Base-by-base conservation (phyloP, 768 basidiomycete genomes). In the Pulveroboletus sp. region DNA sequence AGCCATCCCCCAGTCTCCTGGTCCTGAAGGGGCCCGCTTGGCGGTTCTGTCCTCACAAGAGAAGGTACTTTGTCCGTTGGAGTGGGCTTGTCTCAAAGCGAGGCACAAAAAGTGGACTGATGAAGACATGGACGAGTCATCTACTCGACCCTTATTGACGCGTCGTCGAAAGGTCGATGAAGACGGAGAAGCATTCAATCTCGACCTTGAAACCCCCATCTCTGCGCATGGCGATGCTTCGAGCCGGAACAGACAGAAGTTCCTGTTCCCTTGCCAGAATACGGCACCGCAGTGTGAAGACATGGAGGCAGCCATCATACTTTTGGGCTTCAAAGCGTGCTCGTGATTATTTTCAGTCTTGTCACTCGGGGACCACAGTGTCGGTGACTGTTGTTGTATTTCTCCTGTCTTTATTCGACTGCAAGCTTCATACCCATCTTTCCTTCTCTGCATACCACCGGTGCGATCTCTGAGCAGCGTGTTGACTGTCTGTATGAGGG, bases 31-130 rank as follows among this genome's bases (percentile, higher is more conserved):
- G 38, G 53, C 56, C 30, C 65, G 64, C 41, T 38, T 66, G n/a
- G 51, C 54, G 4, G 57, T 44, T 24, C 53, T 69, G 11, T 48
- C 66, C 8, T 62, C 60, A 36, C 70, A 72, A 10, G 48, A 66
- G 31, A 75, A 76, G 57, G 69, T 69, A 17, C 72, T 76, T 21
- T 75, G 74, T 28, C 83, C 84, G 11, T 69, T 89, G 49, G 86
- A 88, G 59, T 87, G 84, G 84, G 85, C 85, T 0, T 88, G 85
- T 65, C 83, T 83, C 39, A 71, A 69, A 26, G 70, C 67, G 42
- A 67, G 73, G 48, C 64, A 63, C 43, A 70, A 54, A 38, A 57
- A 44, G 24, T 50, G 66, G 56, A 41, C 14, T 17, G 62, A 67
- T 46, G 60, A 59, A 49, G 55, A 65, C 26, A 43, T 54, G 46